A percentile compares a stretch with the other conserved stretches of the same genome.
phyloP scores from a whole-genome alignment of 371 early-diverging fungal genomes.

The Lichtheimia corymbifera region DNA sequence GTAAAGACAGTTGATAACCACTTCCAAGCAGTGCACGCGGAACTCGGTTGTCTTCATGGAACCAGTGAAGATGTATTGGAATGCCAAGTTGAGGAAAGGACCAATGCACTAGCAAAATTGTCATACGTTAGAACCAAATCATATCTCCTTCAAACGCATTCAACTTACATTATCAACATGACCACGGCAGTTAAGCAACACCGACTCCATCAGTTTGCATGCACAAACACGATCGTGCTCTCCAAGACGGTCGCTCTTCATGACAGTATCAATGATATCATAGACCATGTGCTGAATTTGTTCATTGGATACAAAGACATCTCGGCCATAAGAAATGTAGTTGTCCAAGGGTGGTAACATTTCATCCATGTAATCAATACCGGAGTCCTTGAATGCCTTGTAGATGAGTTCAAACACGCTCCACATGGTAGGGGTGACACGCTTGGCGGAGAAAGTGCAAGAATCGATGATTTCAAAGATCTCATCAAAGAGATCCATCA shows the following conservation, averaged over 20 bases:
- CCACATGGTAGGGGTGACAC: constrained; percentile 86
- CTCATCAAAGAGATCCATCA: constrained; percentile 84
- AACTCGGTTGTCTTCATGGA: constrained; percentile 59
- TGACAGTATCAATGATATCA: constrained; percentile 72
- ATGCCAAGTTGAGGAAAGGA: constrained; percentile 66
- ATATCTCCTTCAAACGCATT: neutral
- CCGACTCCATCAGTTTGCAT: constrained; percentile 76
- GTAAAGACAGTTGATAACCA: constrained; percentile 79
- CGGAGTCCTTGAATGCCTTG: constrained; percentile 72
- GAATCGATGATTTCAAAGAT: constrained; percentile 88
- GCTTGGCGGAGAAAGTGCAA: constrained; percentile 77
- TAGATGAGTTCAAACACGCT: constrained; percentile 74
- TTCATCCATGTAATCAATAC: constrained; percentile 78
- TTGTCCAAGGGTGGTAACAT: constrained; percentile 86
- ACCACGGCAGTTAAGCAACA: constrained; percentile 79
- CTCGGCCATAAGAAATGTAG: constrained; percentile 82
- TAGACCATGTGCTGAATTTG: constrained; percentile 65
- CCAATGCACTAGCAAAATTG: constrained; percentile 36
- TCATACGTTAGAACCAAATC: neutral
- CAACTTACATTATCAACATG: constrained; percentile 62
- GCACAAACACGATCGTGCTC: constrained; percentile 76
- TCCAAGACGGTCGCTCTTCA: constrained; percentile 66
- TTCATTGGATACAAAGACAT: constrained; percentile 60
- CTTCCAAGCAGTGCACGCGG: constrained; percentile 62
- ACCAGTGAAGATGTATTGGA: constrained; percentile 61